These are phyloP conservation scores for Diaporthe capsici DNA, from an alignment of 2,329 filamentous ascomycete genomes.

Conservation along the genomic window DNA sequence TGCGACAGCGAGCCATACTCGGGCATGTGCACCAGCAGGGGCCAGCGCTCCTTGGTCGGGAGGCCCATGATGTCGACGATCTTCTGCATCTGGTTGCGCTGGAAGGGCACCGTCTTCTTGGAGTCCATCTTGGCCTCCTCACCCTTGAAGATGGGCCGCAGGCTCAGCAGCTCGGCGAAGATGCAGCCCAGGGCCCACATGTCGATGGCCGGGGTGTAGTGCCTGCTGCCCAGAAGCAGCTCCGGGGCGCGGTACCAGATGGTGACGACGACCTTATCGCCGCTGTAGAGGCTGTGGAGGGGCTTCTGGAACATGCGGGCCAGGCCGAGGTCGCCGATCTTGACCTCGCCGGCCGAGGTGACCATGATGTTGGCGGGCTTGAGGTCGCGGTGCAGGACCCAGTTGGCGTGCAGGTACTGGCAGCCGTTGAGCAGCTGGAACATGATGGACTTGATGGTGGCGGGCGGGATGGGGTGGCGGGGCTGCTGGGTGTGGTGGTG, in stretches of 20 bases:
- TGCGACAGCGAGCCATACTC: slow-evolving; percentile 82
- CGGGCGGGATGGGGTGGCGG: slow-evolving; percentile 87
- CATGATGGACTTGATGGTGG: slow-evolving; percentile 93
- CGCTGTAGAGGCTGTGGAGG: slow-evolving; percentile 89
- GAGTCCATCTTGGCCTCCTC: slow-evolving; percentile 99
- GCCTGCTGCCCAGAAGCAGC: slow-evolving; percentile 89
- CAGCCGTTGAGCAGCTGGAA: slow-evolving; percentile 96
- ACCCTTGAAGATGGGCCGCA: slow-evolving; percentile 97
- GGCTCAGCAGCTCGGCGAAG: slow-evolving; percentile 91
- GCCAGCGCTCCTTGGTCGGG: slow-evolving; percentile 91
- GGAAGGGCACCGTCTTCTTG: slow-evolving; percentile 97
- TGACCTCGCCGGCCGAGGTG: slow-evolving; percentile 88
- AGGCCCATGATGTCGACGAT: slow-evolving; percentile 97
- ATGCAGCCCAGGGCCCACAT: slow-evolving; percentile 99
- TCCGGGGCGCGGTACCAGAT: slow-evolving; percentile 99
- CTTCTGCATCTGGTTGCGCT: slow-evolving; percentile 98
- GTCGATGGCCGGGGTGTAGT: slow-evolving; percentile 97
- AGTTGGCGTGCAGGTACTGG: slow-evolving; percentile 94
- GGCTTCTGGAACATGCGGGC: slow-evolving; percentile 96
- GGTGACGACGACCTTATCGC: slow-evolving; percentile 98
- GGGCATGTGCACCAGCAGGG: slow-evolving; percentile 85
- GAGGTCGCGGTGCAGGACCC: slow-evolving; percentile 96
- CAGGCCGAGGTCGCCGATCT: slow-evolving; percentile 94
- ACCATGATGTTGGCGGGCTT: slow-evolving; percentile 94
- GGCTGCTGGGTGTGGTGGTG: slow-evolving; percentile 95